phyloP scores from a whole-genome alignment of 352 stramenopile genomes.

The Thalassiosira pacifica region DNA sequence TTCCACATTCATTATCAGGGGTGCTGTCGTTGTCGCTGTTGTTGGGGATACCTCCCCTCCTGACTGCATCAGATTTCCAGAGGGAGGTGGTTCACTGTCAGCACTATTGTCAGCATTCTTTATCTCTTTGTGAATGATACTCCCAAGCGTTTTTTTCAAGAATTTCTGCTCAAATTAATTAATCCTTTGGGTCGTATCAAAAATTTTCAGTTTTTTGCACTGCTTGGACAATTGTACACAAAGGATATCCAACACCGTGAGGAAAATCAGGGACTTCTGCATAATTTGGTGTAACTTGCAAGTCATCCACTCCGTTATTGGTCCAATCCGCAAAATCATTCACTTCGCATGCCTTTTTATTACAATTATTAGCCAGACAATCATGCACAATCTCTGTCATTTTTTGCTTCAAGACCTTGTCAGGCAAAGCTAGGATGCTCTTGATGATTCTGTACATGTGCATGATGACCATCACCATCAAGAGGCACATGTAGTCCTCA shows the following conservation, averaged over 20 bases:
- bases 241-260: neutral
- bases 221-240: neutral
- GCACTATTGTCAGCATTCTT: neutral
- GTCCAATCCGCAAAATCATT: neutral
- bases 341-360: neutral
- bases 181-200: neutral
- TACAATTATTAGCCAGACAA: neutral
- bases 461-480: constrained; percentile 1
- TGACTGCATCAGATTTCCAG: neutral
- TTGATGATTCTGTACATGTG: constrained; percentile 3
- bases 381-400: neutral
- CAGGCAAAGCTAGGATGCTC: neutral
- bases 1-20: neutral
- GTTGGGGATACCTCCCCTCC: neutral
- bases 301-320: neutral
- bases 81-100: neutral
- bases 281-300: neutral
- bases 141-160: neutral
- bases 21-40: neutral
- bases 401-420: neutral
- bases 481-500: constrained; percentile 22
- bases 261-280: neutral
- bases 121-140: neutral
- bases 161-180: neutral
- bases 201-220: neutral